These are phyloP conservation scores for Rhipidocladum racemiflorum DNA, from an alignment of 176 grass and related monocot species.

Conservation along the genomic window DNA sequence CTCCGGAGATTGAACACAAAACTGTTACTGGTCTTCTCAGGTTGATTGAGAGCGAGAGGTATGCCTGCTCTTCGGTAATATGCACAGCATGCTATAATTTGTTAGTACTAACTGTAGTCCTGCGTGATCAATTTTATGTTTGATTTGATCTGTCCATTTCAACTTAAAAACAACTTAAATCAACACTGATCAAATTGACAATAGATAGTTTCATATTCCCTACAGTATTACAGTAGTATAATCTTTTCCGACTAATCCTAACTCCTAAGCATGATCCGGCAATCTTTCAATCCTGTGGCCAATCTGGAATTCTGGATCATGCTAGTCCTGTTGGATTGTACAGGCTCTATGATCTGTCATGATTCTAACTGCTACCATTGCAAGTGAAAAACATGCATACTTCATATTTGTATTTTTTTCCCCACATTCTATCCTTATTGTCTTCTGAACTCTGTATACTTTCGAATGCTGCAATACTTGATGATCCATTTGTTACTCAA, in stretches of 20 bases:
- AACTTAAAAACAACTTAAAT: background rate
- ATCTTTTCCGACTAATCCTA: background rate
- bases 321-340: background rate
- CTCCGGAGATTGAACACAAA: slow-evolving; percentile 82
- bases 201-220: background rate
- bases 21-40: slow-evolving; percentile 90
- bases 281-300: background rate
- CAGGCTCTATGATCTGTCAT: background rate
- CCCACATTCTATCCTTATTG: background rate
- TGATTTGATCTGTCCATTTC: background rate
- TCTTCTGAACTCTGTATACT: background rate
- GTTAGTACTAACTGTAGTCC: no score
- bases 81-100: background rate
- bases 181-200: background rate
- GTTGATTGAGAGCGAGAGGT: slow-evolving; percentile 98
- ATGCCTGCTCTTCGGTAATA: slow-evolving; percentile 20
- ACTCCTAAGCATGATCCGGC: background rate
- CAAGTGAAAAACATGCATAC: background rate
- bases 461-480: background rate
- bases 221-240: background rate
- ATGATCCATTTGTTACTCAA: background rate
- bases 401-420: background rate
- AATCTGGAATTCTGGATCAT: background rate
- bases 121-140: background rate
- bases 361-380: background rate